Evolutionary conservation across 2,329 filamentous ascomycete genomes (phyloP).

Genomic region (Sclerotinia borealis): DNA sequence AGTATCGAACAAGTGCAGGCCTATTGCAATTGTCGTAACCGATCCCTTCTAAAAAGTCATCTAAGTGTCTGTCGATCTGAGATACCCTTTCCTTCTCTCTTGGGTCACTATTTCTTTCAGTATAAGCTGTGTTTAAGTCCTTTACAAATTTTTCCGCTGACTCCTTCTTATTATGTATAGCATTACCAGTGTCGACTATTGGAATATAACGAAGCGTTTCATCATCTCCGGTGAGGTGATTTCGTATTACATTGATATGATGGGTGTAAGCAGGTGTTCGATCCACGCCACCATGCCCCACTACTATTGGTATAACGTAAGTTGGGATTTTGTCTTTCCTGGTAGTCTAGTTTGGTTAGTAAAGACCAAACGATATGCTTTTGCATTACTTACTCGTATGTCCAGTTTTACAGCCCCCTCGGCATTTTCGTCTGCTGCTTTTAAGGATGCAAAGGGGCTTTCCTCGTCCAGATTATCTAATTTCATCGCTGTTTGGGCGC

Average conservation of each 20-base stretch:
- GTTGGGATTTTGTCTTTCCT: slow-evolving; percentile 16
- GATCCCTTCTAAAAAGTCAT: slow-evolving; percentile 18
- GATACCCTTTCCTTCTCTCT: slow-evolving; percentile 17
- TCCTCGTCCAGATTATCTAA: slow-evolving; percentile 13
- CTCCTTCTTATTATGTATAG: slow-evolving; percentile 1
- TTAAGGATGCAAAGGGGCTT: slow-evolving; percentile 23
- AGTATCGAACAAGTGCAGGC: slow-evolving; percentile 20
- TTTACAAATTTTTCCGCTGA: slow-evolving; percentile 16
- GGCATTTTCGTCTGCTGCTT: slow-evolving; percentile 7
- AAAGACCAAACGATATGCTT: neutral
- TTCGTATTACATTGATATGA: slow-evolving; percentile 24
- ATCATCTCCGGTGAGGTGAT: slow-evolving; percentile 25
- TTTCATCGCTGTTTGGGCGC: neutral
- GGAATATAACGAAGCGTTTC: slow-evolving; percentile 27
- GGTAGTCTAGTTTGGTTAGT: slow-evolving; percentile 15
- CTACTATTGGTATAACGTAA: slow-evolving; percentile 11
- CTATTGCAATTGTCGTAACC: slow-evolving; percentile 15
- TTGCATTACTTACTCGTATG: slow-evolving; percentile 13
- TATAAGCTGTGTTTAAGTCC: slow-evolving; percentile 22
- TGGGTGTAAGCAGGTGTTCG: slow-evolving; percentile 24
- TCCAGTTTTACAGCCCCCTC: slow-evolving; percentile 10
- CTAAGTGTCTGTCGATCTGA: slow-evolving; percentile 18
- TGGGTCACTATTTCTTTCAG: slow-evolving; percentile 10
- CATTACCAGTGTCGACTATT: slow-evolving; percentile 16
- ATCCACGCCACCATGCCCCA: slow-evolving; percentile 13